Evolutionary conservation across 1,284 basidiomycete genomes (phyloP), one percentile per base, ranked within the genome.

Genomic region (Pseudozyma sp.): DNA sequence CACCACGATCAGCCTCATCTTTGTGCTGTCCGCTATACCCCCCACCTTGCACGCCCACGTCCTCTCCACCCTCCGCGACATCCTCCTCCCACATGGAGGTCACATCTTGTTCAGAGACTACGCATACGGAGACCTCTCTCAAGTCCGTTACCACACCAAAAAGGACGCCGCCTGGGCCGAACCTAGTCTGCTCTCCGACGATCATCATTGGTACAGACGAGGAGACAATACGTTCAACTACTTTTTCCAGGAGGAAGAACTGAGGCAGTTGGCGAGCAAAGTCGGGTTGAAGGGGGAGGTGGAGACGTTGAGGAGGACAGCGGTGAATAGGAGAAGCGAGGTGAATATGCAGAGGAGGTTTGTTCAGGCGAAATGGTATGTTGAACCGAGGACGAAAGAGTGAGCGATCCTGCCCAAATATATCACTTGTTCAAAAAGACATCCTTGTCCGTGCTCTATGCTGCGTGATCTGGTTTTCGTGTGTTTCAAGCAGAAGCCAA

Each of bases 201-300:
- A 55, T 5, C 67, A 78, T 46, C 67, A 71, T 52, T 80, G 76
- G 75, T 86, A 85, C 62, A 59, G 76, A 8, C 61, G 85, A 9
- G 85, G 85, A 10, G 85, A 86, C 46, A 77, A 81, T 29, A 86
- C 85, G 2, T 75, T 85, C 69, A 84, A 83, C 33, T 85, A 84
- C 67, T 85, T 85, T 46, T 86, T 85, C 59, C 65, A 62, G 0
- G 30, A 56, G 9, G 65, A 75, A 3, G 80, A 85, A 34, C 67
- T 86, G 0, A 35, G 74, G 31, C n/a, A 33, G 8, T 45, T 69
- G 29, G 62, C 54, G n/a, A 19, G 30, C 5, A 33, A 62, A 19
- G 60, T 67, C 50, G 68, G 80, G 44, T 48, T 83, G 16, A 33
- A 65, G 13, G 84, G 82, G 0, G 40, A 63, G 9, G 66, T 77